Conservation (phyloP, 2,329 filamentous ascomycete genomes). For the Botrytis hyacinthi region DNA sequence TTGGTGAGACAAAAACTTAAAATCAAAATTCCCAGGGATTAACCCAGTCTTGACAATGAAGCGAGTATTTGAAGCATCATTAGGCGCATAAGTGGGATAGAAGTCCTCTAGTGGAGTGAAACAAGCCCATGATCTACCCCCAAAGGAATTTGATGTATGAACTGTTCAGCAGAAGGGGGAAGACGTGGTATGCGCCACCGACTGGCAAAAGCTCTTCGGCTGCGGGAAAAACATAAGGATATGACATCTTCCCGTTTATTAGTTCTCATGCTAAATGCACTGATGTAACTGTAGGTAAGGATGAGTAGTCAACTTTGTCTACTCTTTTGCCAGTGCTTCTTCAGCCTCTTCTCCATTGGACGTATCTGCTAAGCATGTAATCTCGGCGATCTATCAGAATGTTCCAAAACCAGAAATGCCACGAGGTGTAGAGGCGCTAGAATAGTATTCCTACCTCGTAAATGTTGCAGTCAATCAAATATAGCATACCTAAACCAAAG, state of each 20-base stretch:
- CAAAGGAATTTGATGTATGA: constrained; percentile 11
- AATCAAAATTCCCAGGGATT: constrained; percentile 7
- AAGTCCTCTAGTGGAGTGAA: constrained; percentile 16
- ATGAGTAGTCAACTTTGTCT: constrained; percentile 17
- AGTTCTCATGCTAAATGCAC: constrained; percentile 12
- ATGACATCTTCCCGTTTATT: constrained; percentile 18
- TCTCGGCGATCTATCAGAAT: neutral
- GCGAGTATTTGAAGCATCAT: constrained; percentile 4
- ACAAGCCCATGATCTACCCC: constrained; percentile 8
- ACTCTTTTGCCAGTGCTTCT: constrained; percentile 8
- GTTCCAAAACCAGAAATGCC: neutral
- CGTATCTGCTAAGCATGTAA: constrained; percentile 1
- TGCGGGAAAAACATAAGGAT: neutral
- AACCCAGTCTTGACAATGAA: neutral
- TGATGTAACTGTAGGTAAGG: constrained; percentile 11
- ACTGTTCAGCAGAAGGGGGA: constrained; percentile 12
- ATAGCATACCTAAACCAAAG: neutral
- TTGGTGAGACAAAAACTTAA: constrained; percentile 14
- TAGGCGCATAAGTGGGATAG: constrained; percentile 20
- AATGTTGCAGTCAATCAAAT: neutral
- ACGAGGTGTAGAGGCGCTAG: neutral
- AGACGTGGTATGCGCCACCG: constrained; percentile 13
- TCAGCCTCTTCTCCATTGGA: neutral
- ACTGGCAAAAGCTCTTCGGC: constrained; percentile 20
- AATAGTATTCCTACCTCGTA: neutral